phyloP scores from a whole-genome alignment of 2,329 filamentous ascomycete genomes.

The Colletotrichum neosansevieriae region DNA sequence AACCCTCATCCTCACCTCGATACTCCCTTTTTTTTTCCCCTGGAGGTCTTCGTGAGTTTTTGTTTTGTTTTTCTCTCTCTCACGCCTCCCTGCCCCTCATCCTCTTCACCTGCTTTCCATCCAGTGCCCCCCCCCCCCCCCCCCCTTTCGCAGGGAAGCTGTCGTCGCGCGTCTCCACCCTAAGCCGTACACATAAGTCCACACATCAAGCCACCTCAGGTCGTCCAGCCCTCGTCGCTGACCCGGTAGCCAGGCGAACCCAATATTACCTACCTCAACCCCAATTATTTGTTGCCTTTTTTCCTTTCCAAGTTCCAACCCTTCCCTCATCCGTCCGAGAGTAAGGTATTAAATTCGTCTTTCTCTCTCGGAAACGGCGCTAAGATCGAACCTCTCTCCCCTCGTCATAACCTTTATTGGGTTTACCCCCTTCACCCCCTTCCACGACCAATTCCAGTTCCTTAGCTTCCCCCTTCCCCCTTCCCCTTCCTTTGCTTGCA shows the following conservation, averaged over 20 bases:
- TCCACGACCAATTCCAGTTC: neutral
- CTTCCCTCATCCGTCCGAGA: conserved; percentile 36
- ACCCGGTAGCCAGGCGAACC: conserved; percentile 31
- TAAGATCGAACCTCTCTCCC: conserved; percentile 42
- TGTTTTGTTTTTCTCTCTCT: neutral
- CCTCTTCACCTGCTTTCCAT: neutral
- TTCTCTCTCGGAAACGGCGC: conserved; percentile 42
- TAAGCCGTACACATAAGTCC: neutral
- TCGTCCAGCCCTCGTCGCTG: conserved; percentile 32
- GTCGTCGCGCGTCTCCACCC: conserved; percentile 37
- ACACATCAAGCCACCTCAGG: neutral
- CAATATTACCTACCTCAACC: conserved; percentile 35
- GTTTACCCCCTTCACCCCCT: conserved; percentile 39
- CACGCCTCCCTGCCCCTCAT: conserved; percentile 6
- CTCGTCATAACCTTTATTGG: conserved; percentile 43
- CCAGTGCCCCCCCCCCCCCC: neutral
- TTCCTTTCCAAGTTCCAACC: conserved; percentile 1
- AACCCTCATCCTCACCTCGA: neutral
- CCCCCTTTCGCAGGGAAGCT: neutral
- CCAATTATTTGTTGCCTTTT: conserved; percentile 37
- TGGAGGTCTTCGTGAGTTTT: neutral
- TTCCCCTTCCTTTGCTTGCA: conserved; percentile 23
- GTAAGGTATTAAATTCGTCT: conserved; percentile 40
- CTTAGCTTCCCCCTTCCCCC: conserved; percentile 7
- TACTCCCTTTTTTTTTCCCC: neutral